phyloP scores from a whole-genome alignment of 768 basidiomycete genomes.

The Leccinum truebloodii region DNA sequence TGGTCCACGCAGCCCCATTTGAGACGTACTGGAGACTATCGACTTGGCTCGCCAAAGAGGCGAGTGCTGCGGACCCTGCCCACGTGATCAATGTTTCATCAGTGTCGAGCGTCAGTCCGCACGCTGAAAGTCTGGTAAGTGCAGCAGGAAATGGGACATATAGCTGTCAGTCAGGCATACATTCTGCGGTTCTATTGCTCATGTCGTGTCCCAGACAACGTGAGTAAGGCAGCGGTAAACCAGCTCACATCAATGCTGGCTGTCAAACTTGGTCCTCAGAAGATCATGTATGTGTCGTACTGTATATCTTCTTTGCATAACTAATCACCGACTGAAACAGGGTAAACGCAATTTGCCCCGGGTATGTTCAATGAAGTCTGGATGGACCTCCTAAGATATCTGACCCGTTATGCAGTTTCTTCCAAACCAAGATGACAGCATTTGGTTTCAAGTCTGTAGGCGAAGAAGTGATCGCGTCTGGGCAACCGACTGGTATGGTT shows the following conservation, averaged over 20 bases:
- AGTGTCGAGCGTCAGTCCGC: conserved; percentile 54
- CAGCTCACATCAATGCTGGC: conserved; percentile 77
- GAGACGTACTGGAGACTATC: conserved; percentile 19
- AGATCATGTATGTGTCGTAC: conserved; percentile 59
- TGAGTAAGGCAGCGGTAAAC: conserved; percentile 87
- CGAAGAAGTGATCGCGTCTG: conserved; percentile 48
- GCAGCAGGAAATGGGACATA: conserved; percentile 64
- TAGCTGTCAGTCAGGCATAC: conserved; percentile 62
- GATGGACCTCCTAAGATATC: not conserved
- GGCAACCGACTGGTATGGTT: conserved; percentile 65
- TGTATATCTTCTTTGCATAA: not conserved
- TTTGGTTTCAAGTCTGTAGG: conserved; percentile 60
- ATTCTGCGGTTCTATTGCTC: not conserved
- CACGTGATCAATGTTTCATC: conserved; percentile 87
- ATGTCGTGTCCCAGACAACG: conserved; percentile 50
- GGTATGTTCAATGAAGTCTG: conserved; percentile 42
- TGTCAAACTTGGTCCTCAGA: conserved; percentile 55
- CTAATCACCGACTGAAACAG: conserved; percentile 35
- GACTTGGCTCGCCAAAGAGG: conserved; percentile 65
- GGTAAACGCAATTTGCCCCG: conserved; percentile 83
- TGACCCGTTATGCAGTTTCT: conserved; percentile 46
- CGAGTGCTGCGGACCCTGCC: conserved; percentile 63
- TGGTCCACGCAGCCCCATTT: not conserved
- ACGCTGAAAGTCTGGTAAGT: conserved; percentile 50
- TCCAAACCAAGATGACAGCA: conserved; percentile 85